Conservation (phyloP, 805 yeast genomes). For the Candida germanica region DNA sequence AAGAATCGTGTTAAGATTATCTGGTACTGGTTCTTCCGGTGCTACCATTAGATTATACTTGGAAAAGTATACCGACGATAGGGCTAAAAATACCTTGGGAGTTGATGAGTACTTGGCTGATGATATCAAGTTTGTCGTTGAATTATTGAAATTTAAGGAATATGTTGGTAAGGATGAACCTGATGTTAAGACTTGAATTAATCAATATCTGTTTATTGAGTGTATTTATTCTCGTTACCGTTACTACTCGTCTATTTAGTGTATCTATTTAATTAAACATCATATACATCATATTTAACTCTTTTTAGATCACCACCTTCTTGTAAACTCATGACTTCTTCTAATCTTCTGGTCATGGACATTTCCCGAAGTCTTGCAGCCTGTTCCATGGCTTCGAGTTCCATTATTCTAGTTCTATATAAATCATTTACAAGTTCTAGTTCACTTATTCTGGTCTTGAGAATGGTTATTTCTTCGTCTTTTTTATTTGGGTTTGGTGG, state of each 20-base stretch:
- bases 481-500: neutral
- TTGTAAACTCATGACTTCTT: constrained; percentile 36
- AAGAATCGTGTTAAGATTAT: constrained; percentile 83
- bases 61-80: constrained; percentile 74
- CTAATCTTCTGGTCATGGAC: constrained; percentile 47
- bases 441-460: constrained; percentile 80
- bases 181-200: constrained; percentile 65
- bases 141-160: constrained; percentile 68
- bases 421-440: constrained; percentile 88
- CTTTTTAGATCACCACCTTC: constrained; percentile 18
- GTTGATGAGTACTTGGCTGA: constrained; percentile 68
- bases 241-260: constrained; percentile 1
- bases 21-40: constrained; percentile 97
- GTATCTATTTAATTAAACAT: neutral
- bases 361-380: constrained; percentile 51
- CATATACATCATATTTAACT: constrained; percentile 1
- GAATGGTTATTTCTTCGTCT: constrained; percentile 32
- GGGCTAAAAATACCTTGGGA: constrained; percentile 41
- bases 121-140: constrained; percentile 61
- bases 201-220: no score
- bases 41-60: constrained; percentile 93
- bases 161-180: constrained; percentile 81
- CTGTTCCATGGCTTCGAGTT: constrained; percentile 68
- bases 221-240: no score
- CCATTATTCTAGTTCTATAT: constrained; percentile 77